A percentile compares a stretch with the other conserved stretches of the same genome.
Evolutionary conservation across 1,139 yeast species (phyloP).

Genomic region (Sugiyamaella japonica): DNA sequence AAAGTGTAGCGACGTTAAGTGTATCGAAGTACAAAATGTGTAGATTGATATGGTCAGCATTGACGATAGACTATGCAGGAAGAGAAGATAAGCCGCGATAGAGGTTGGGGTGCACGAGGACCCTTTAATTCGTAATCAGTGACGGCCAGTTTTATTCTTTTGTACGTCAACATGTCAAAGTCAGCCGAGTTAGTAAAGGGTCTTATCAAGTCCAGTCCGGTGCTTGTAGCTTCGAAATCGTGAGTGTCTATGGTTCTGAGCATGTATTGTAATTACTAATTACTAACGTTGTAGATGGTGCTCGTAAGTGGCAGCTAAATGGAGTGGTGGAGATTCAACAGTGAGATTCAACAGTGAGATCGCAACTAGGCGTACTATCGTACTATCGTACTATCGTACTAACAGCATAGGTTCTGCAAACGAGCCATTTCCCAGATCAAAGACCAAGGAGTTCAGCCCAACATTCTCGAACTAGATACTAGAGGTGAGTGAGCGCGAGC

Average conservation of each 20-base stretch:
- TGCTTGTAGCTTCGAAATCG: conserved; percentile 15
- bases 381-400: not conserved
- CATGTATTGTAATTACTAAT: not conserved
- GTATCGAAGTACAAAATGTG: too few relatives aligned
- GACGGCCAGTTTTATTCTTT: too few relatives aligned
- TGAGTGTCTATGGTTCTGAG: not conserved
- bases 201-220: conserved; percentile 9
- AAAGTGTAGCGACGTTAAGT: too few relatives aligned
- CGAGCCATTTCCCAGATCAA: conserved; percentile 17
- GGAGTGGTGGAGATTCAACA: not conserved
- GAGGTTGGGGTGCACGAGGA: not conserved
- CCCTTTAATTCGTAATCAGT: not conserved
- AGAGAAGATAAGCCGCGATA: not conserved
- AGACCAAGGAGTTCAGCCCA: conserved; percentile 25
- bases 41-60: too few relatives aligned
- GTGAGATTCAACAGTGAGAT: too few relatives aligned
- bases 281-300: conserved; percentile 14
- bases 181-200: conserved; percentile 13
- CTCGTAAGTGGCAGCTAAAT: conserved; percentile 8
- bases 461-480: conserved; percentile 30
- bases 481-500: conserved; percentile 20
- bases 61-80: too few relatives aligned
- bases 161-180: conserved; percentile 5
- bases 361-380: too few relatives aligned
- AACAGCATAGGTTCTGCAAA: conserved; percentile 13